phyloP scores from a whole-genome alignment of 1,284 basidiomycete genomes.

The Microbotryomycetes sp. region DNA sequence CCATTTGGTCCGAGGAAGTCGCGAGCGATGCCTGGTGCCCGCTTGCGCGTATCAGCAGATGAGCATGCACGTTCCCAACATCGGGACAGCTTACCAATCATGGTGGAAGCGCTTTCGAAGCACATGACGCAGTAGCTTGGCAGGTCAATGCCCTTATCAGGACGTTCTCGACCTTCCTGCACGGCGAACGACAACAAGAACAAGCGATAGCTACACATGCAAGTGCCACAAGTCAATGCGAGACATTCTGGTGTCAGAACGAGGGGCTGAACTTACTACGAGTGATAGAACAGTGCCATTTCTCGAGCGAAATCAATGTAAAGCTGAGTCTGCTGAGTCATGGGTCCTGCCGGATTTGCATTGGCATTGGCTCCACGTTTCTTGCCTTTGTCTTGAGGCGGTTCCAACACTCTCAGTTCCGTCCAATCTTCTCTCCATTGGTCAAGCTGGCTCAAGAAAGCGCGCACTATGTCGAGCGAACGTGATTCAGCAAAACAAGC shows the following conservation, averaged over 20 bases:
- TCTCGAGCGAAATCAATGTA: neutral
- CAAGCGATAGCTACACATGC: conserved; percentile 33
- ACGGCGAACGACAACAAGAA: conserved; percentile 44
- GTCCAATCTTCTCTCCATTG: conserved; percentile 32
- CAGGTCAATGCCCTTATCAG: conserved; percentile 34
- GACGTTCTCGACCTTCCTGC: conserved; percentile 43
- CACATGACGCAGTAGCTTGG: conserved; percentile 37
- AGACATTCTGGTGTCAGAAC: neutral
- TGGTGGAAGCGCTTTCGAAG: conserved; percentile 31
- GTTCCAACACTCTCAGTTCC: conserved; percentile 4
- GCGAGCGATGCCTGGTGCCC: conserved; percentile 32
- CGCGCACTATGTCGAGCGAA: conserved; percentile 22
- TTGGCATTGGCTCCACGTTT: neutral
- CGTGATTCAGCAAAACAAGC: neutral
- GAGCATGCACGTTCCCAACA: too few species aligned
- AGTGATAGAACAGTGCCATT: conserved; percentile 21
- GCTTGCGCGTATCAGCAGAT: neutral
- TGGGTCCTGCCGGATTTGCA: neutral
- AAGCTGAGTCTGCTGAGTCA: neutral
- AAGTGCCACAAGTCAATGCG: conserved; percentile 7
- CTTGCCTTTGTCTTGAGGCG: neutral
- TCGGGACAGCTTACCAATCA: conserved; percentile 25
- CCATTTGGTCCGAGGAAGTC: conserved; percentile 40
- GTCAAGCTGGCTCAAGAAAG: conserved; percentile 32
- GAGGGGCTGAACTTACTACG: conserved; percentile 11